These are phyloP conservation scores for Thuidium tamariscinum DNA, from an alignment of 225 moss, liverwort and hornwort species.

Conservation along the genomic window DNA sequence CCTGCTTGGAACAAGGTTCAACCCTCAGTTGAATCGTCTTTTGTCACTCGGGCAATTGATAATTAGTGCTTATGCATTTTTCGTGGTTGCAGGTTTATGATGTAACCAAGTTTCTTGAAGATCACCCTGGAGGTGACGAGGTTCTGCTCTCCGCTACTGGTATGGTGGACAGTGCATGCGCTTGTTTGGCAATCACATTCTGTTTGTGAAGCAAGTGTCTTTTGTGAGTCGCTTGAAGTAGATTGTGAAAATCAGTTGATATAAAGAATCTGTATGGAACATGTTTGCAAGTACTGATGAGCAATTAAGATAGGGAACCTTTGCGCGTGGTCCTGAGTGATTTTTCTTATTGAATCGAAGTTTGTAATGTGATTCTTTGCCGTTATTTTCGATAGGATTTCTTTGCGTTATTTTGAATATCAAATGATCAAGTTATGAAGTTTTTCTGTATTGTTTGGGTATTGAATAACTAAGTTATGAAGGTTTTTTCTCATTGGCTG, in stretches of 20 bases:
- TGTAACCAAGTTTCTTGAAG: constrained; percentile 49
- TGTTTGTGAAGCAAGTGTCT: background rate
- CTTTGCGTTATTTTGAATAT: background rate
- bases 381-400: background rate
- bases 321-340: background rate
- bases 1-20: background rate
- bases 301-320: too few relatives aligned
- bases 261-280: background rate
- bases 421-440: background rate
- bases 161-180: background rate
- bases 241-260: background rate
- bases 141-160: constrained; percentile 59
- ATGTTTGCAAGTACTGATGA: background rate
- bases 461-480: background rate
- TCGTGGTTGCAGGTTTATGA: constrained; percentile 35
- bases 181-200: background rate
- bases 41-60: background rate
- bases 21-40: background rate
- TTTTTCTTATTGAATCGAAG: background rate
- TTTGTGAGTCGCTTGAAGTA: background rate
- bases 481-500: too few relatives aligned
- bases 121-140: constrained; percentile 59
- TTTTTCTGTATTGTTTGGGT: background rate
- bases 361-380: background rate
- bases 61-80: background rate